Conservation (phyloP, 768 basidiomycete genomes). For the Tephrocybe sp. region DNA sequence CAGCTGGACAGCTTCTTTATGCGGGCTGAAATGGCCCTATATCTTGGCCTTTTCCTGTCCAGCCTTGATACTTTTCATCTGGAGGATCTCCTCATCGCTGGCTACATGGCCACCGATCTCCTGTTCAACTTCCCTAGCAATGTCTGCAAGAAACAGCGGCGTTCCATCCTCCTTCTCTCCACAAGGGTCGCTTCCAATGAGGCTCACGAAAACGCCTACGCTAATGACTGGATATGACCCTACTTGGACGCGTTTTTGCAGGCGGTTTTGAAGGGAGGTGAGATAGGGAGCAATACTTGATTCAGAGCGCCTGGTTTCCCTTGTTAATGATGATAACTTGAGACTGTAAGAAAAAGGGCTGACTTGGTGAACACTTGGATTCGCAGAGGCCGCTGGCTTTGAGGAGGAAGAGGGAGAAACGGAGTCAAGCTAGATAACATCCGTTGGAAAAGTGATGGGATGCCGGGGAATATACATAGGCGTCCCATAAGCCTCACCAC, state of each 20-base stretch:
- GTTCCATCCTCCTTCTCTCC: slow-evolving; percentile 44
- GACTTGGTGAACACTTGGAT: slow-evolving; percentile 85
- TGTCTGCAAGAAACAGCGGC: slow-evolving; percentile 44
- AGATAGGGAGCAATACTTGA: slow-evolving; percentile 83
- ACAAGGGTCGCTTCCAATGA: slow-evolving; percentile 53
- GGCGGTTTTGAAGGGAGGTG: slow-evolving; percentile 69
- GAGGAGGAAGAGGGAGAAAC: slow-evolving; percentile 78
- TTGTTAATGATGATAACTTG: neutral
- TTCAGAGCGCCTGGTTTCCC: slow-evolving; percentile 57
- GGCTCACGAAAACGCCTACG: slow-evolving; percentile 67
- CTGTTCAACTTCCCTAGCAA: slow-evolving; percentile 62
- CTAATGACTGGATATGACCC: slow-evolving; percentile 72
- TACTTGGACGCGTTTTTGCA: slow-evolving; percentile 74
- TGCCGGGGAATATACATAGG: slow-evolving; percentile 89
- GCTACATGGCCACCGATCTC: slow-evolving; percentile 57
- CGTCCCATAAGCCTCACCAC: slow-evolving; percentile 84
- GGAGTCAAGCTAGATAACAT: slow-evolving; percentile 73
- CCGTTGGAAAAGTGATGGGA: slow-evolving; percentile 79
- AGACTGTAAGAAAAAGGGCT: slow-evolving; percentile 10
- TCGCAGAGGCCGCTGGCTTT: slow-evolving; percentile 67
- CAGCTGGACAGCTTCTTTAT: too few relatives aligned
- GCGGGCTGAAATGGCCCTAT: neutral
- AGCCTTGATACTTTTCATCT: slow-evolving; percentile 36
- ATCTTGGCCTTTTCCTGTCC: slow-evolving; percentile 1
- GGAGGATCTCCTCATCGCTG: slow-evolving; percentile 63